Base-by-base conservation (phyloP, 2,329 filamentous ascomycete genomes). In the Verticillium klebahnii region DNA sequence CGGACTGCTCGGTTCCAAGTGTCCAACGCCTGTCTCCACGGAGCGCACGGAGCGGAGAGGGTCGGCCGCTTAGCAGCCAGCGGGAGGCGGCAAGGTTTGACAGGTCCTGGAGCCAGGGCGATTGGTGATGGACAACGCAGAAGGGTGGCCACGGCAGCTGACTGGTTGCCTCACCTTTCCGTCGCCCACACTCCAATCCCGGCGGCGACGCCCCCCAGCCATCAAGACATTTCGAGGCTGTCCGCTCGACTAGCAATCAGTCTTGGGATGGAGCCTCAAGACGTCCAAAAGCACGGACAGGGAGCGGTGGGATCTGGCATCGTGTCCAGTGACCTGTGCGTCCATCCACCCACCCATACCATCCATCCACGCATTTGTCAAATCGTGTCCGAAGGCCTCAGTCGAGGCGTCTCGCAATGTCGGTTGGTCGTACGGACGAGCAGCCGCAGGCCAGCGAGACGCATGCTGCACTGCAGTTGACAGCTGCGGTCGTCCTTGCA, bases 11-110 rank as follows among this genome's bases (percentile, higher is more conserved):
- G 55, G 55, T n/a, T 56, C 56, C 14, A 25, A 14, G 19, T 8
- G n/a, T 12, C n/a, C 11, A 5, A 23, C 12, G 23, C 17, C 11
- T 23, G 55, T 36, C 55, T 23, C 31, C 32, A 57, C 23, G 31
- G 55, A 57, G 55, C 55, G 55, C n/a, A 23, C 55, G 31, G 55
- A 34, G 55, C 34, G 55, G 55, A 36, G 34, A 5, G 3, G 17
- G 34, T n/a, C 9, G 14, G 55, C 23, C 32, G 55, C 32, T 15
- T n/a, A 57, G 32, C 31, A 36, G 55, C 17, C 19, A 45, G 57
- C 57, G 37, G 57, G 14, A 58, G 36, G 25, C 39, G 57, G 57
- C 57, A 25, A 50, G 37, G 57, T 58, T 58, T 58, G 57, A 58
- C 57, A 58, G 57, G 50, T 58, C 57, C 45, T 37, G 55, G 57